Conservation (phyloP, 129 eudicot genomes). For the Glebionis coronaria region DNA sequence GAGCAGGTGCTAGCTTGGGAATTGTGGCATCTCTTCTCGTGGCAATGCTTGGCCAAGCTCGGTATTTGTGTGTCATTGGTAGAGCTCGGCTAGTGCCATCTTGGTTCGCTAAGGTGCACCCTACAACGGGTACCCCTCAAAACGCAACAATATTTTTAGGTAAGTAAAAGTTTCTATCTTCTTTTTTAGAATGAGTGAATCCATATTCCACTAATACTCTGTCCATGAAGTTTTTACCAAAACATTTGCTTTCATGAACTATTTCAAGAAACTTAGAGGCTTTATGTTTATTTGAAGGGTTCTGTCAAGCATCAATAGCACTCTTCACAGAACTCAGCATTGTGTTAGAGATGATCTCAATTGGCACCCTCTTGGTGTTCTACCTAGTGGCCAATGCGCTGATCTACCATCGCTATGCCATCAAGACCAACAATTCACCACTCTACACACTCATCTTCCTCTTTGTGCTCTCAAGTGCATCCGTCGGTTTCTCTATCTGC, state of each 20-base stretch:
- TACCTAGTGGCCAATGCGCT: slow-evolving; percentile 74
- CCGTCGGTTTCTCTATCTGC: slow-evolving; percentile 51
- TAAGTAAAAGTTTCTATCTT: neutral
- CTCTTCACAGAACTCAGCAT: slow-evolving; percentile 74
- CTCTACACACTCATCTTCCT: slow-evolving; percentile 47
- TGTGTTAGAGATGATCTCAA: slow-evolving; percentile 70
- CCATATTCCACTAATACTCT: neutral
- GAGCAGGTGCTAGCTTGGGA: slow-evolving; percentile 71
- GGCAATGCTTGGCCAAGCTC: slow-evolving; percentile 81
- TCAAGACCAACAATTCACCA: slow-evolving; percentile 43
- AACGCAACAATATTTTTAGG: slow-evolving; percentile 68
- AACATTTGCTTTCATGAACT: neutral
- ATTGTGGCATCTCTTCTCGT: slow-evolving; percentile 67
- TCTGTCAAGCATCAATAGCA: slow-evolving; percentile 74
- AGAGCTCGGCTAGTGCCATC: slow-evolving; percentile 64
- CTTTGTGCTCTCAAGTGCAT: slow-evolving; percentile 44
- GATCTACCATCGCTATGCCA: slow-evolving; percentile 56
- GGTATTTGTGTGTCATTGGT: slow-evolving; percentile 69
- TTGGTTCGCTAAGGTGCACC: slow-evolving; percentile 73
- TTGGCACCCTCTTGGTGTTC: slow-evolving; percentile 73
- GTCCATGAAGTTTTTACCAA: neutral
- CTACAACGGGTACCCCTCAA: slow-evolving; percentile 67
- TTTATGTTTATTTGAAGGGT: slow-evolving; percentile 35
- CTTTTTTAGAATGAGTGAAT: neutral
- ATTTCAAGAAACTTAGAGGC: slow-evolving; percentile 9